A percentile compares a stretch with the other conserved stretches of the same genome.
phyloP scores from a whole-genome alignment of 2,329 filamentous ascomycete genomes.

The Botryotinia convoluta region DNA sequence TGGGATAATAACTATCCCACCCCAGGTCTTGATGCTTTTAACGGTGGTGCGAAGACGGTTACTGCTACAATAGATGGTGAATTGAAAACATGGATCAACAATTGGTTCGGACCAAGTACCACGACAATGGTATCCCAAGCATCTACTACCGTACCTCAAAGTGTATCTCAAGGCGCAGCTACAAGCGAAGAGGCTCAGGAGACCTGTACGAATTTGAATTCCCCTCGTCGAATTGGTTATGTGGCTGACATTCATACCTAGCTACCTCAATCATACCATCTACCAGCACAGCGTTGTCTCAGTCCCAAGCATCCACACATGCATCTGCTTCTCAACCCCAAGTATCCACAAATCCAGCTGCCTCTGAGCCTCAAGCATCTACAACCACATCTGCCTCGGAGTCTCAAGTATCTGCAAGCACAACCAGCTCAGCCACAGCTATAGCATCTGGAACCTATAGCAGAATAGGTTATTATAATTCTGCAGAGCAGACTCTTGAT shows the following conservation, averaged over 20 bases:
- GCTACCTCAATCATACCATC: neutral
- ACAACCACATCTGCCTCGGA: neutral
- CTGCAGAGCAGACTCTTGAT: conserved; percentile 44
- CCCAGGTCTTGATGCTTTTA: neutral
- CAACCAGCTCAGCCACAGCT: conserved; percentile 23
- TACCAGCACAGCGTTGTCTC: neutral
- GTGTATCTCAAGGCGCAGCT: neutral
- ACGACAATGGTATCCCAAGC: neutral
- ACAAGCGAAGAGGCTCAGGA: neutral
- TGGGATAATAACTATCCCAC: conserved; percentile 29
- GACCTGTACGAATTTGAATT: neutral
- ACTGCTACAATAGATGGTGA: conserved; percentile 17
- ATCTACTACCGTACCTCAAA: neutral
- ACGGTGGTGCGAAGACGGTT: neutral
- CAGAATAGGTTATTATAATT: conserved; percentile 49
- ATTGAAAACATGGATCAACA: conserved; percentile 16
- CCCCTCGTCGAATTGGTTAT: neutral
- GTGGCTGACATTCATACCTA: neutral
- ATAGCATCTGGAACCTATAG: conserved; percentile 38
- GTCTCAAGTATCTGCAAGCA: conserved; percentile 18
- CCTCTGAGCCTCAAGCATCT: neutral
- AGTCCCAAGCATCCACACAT: neutral
- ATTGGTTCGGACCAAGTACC: conserved; percentile 14
- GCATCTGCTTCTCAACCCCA: neutral
- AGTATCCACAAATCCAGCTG: neutral